A percentile compares a stretch with the other conserved stretches of the same genome.
phyloP scores from a whole-genome alignment of 2,329 filamentous ascomycete genomes.

The Colletotrichum graminicola region DNA sequence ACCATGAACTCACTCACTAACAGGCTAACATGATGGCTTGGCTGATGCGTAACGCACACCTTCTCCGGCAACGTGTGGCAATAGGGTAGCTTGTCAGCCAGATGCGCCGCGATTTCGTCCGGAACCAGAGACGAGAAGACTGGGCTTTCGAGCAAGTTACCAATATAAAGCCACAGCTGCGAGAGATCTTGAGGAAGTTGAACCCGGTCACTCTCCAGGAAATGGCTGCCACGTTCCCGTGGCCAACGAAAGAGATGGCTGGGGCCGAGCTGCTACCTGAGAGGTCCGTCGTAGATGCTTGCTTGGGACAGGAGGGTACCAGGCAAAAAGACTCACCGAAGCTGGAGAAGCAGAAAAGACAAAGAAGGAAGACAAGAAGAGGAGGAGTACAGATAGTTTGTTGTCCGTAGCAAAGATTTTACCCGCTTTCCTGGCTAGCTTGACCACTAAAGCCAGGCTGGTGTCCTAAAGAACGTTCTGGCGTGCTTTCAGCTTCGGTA shows the following conservation, averaged over 20 bases:
- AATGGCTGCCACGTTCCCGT: conserved; percentile 54
- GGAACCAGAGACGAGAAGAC: conserved; percentile 48
- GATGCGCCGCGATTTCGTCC: conserved; percentile 49
- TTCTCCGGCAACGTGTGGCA: conserved; percentile 49
- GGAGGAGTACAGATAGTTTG: neutral
- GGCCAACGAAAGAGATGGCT: conserved; percentile 52
- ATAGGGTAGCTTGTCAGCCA: conserved; percentile 52
- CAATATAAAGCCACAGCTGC: conserved; percentile 49
- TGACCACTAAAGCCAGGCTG: neutral
- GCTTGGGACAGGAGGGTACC: conserved; percentile 48
- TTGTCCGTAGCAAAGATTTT: neutral
- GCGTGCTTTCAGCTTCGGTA: conserved; percentile 8
- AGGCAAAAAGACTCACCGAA: conserved; percentile 50
- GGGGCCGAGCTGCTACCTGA: conserved; percentile 52
- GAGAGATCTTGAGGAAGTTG: conserved; percentile 49
- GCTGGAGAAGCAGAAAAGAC: conserved; percentile 44
- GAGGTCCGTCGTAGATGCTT: conserved; percentile 43
- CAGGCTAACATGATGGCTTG: conserved; percentile 49
- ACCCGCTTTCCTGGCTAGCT: conserved; percentile 1
- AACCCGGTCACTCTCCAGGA: conserved; percentile 48
- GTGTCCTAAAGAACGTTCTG: neutral
- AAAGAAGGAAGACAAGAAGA: conserved; percentile 12
- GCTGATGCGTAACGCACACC: conserved; percentile 49
- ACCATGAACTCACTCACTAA: too few species aligned
- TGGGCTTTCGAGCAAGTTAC: conserved; percentile 49